Base-by-base conservation (phyloP, 441 rosid species). In the Breynia disticha region DNA sequence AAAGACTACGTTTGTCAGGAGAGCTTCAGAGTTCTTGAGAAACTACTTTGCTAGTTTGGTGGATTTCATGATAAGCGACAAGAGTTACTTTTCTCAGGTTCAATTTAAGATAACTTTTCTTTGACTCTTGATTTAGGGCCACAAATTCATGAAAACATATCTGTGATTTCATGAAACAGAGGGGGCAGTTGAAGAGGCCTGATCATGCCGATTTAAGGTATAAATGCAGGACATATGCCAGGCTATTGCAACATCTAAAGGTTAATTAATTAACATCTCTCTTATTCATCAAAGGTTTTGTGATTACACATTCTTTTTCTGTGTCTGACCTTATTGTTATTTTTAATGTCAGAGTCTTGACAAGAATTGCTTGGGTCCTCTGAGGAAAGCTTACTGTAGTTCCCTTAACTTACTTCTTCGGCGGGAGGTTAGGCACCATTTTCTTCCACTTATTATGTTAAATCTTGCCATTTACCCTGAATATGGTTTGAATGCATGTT, bases 201-300 rank as follows among this genome's bases (percentile, higher is more conserved):
- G 99, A 94, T 76, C 99, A 94, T 77, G 96, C 97, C 54, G 99
- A 94, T 65, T 79, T 94, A 76, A 80, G 97, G 65, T 94, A 94
- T 74, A 94, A 90, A 72, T 94, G 99, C 77, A 77, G 99, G 78
- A 90, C 96, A 61, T 94, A 94, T 81, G 99, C 99, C 66, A 97
- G 99, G 44, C 91, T 94, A 60, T 76, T 94, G 64, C 99, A 94
- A 75, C 99, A 87, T 75, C 65, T 94, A 60, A 94, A 94, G 97
- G 99, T 90, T 51, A 49, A 56, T 48, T 50, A 41, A 59, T 59
- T 48, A 16, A 64, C 48, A 53, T 55, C 46, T 69, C 41, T 35
- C 24, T 43, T 38, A 54, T 35, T 44, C 43, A 47, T 53, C 42
- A 44, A 53, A 53, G 18, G 59, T 17, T 28, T 41, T 44, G n/a